phyloP scores from a whole-genome alignment of 257 asterid species.

The Petunia axillaris region DNA sequence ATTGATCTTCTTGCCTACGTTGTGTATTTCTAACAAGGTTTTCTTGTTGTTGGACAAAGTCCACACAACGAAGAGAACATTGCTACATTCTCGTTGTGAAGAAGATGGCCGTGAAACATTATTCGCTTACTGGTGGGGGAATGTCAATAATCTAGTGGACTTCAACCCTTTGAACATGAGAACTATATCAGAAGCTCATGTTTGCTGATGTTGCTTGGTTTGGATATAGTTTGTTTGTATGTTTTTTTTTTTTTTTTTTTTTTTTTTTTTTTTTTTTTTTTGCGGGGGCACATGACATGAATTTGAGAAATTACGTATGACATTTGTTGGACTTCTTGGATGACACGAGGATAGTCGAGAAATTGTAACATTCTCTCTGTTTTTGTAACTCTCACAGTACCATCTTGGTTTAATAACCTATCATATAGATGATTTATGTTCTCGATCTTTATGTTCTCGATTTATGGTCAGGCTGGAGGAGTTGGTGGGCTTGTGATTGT shows the following conservation, averaged over 20 bases:
- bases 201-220: too few species aligned
- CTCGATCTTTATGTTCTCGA: too few species aligned
- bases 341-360: too few species aligned
- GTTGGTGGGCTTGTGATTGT: constrained; percentile 92
- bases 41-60: neutral
- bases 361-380: too few species aligned
- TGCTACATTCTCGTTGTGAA: neutral
- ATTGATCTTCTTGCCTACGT: neutral
- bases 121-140: neutral
- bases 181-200: neutral
- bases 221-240: too few species aligned
- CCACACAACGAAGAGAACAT: neutral
- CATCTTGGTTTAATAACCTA: too few species aligned
- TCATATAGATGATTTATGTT: too few species aligned
- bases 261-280: neutral
- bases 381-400: too few species aligned
- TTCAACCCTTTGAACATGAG: neutral
- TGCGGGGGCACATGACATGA: neutral
- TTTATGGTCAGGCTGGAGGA: constrained; percentile 79
- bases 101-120: neutral
- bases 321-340: too few species aligned
- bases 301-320: neutral
- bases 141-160: neutral
- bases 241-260: neutral
- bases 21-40: too few species aligned